These are phyloP conservation scores for Entelexis sorbosivorans DNA, from an alignment of 1,139 yeast species.

Conservation along the genomic window DNA sequence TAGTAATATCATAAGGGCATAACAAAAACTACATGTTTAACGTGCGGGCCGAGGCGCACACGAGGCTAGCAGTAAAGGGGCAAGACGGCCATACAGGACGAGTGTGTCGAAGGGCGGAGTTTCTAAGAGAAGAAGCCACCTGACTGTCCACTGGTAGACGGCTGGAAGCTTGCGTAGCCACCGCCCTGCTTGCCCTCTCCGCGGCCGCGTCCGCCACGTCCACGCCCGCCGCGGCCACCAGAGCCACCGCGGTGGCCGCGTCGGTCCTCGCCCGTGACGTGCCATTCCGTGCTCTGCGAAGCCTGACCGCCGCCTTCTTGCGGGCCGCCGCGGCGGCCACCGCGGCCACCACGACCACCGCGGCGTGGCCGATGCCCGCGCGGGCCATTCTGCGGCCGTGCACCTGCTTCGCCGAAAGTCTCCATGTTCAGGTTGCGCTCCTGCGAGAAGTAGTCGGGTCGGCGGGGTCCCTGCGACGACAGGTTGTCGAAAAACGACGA, in stretches of 20 bases:
- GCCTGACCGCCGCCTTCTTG: not conserved
- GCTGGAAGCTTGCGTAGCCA: constrained; percentile 3
- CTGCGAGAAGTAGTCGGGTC: constrained; percentile 28
- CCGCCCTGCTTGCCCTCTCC: not conserved
- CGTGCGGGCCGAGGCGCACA: not conserved
- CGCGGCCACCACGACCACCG: not conserved
- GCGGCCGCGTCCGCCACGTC: constrained; percentile 20
- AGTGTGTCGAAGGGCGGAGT: too few relatives aligned
- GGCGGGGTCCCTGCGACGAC: constrained; percentile 33
- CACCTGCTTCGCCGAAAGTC: constrained; percentile 50
- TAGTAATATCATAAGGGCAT: not conserved
- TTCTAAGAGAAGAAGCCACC: constrained; percentile 1
- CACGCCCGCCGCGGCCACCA: not conserved
- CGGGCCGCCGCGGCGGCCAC: not conserved
- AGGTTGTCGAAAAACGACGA: constrained; percentile 67
- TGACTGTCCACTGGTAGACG: not conserved
- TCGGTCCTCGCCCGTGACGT: constrained; percentile 16
- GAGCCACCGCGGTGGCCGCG: constrained; percentile 23
- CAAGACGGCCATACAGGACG: too few relatives aligned
- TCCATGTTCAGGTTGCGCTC: constrained; percentile 53
- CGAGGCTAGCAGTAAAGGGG: too few relatives aligned
- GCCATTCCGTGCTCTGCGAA: too few relatives aligned
- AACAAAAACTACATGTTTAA: not conserved
- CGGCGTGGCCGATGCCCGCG: not conserved
- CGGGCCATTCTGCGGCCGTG: not conserved